Percentiles rank a stretch among this genome's conserved stretches.
These are phyloP conservation scores for Moesziomyces antarcticus DNA, from an alignment of 1,284 basidiomycete species.

Conservation along the genomic window DNA sequence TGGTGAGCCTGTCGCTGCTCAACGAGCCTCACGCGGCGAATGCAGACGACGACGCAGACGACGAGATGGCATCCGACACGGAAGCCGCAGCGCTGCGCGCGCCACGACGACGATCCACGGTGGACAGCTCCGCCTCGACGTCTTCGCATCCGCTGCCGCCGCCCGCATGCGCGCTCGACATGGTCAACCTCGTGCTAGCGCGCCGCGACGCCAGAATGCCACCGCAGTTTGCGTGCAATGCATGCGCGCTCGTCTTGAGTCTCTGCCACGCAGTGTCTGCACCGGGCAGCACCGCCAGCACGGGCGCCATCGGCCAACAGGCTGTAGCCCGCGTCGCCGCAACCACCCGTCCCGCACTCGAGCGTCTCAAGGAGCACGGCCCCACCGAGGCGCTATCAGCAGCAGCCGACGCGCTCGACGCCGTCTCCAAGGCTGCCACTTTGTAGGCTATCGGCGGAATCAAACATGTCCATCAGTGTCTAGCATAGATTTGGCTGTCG, in stretches of 20 bases:
- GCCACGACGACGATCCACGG: slow-evolving; percentile 30
- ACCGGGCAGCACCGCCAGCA: slow-evolving; percentile 4
- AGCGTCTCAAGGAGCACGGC: slow-evolving; percentile 31
- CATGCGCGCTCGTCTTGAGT: slow-evolving; percentile 47
- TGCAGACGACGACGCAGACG: slow-evolving; percentile 12
- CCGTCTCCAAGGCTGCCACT: slow-evolving; percentile 11
- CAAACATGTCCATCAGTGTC: no score
- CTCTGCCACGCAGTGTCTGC: slow-evolving; percentile 20
- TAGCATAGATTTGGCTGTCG: no score
- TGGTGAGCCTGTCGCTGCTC: slow-evolving; percentile 49
- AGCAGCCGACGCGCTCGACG: slow-evolving; percentile 32
- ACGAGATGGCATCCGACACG: slow-evolving; percentile 19
- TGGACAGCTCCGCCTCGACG: slow-evolving; percentile 37
- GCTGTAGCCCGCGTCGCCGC: slow-evolving; percentile 19
- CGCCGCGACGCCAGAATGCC: slow-evolving; percentile 61
- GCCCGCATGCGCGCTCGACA: slow-evolving; percentile 47
- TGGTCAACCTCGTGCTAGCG: slow-evolving; percentile 54
- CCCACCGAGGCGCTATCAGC: slow-evolving; percentile 44
- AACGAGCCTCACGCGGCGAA: slow-evolving; percentile 23
- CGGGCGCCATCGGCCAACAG: slow-evolving; percentile 27
- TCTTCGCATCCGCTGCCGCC: slow-evolving; percentile 44
- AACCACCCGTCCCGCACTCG: slow-evolving; percentile 25
- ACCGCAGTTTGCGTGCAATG: slow-evolving; percentile 56
- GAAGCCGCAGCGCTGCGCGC: slow-evolving; percentile 11
- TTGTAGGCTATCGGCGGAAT: not conserved